phyloP scores from a whole-genome alignment of 768 basidiomycete species.

The Mycena venus region DNA sequence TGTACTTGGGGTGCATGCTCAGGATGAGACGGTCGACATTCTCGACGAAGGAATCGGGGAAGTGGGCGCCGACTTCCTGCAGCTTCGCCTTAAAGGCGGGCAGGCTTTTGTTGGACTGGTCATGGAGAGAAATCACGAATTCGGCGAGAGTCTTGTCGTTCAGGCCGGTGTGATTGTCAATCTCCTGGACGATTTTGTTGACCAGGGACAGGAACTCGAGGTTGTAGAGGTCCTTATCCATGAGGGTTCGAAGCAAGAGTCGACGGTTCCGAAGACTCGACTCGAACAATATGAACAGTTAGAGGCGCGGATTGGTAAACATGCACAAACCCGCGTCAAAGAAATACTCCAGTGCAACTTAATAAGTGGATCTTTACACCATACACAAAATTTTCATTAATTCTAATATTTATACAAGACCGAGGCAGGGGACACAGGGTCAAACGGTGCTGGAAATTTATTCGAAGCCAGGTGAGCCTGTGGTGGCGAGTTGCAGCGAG shows the following conservation, averaged over 20 bases:
- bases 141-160: conserved; percentile 96
- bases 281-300: no score
- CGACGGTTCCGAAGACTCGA: neutral
- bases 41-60: conserved; percentile 92
- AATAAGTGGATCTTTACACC: no score
- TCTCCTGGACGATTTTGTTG: conserved; percentile 92
- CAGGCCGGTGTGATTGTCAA: conserved; percentile 87
- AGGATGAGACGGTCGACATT: conserved; percentile 96
- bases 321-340: neutral
- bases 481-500: no score
- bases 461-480: no score
- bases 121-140: conserved; percentile 93
- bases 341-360: no score
- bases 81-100: conserved; percentile 87
- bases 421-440: no score
- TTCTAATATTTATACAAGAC: no score
- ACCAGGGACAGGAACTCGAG: conserved; percentile 95
- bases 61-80: conserved; percentile 81
- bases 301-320: no score
- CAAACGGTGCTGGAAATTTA: no score
- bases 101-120: conserved; percentile 79
- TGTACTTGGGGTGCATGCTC: conserved; percentile 96
- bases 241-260: neutral
- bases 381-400: no score
- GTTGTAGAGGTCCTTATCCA: conserved; percentile 78